Base-by-base conservation (phyloP, 2,329 filamentous ascomycete genomes). In the Trichophyton simii region DNA sequence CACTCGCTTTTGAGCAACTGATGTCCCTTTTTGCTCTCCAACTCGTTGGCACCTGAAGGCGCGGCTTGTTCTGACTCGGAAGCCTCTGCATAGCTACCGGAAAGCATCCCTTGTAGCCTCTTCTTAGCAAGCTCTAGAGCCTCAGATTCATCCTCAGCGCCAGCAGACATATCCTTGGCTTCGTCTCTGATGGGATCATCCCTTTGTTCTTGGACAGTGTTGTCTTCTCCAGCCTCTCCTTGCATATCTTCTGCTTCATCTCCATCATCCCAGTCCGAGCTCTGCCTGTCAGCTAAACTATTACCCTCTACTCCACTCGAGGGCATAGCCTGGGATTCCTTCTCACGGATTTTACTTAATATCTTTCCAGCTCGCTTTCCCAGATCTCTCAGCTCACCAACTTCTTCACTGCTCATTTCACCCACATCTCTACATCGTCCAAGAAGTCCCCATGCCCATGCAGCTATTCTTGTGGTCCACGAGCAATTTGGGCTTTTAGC, bases 381-480 rank as follows among this genome's bases (percentile, higher is more conserved):
- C 38, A 97, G 72, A 62, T 94, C 89, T 58, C 92, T 81, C 31
- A 96, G 77, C 68, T 85, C 83, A 3, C 85, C 86, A 36, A 95
- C 83, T 68, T 94, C 87, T 50, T 84, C 82, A 65, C 89, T 87
- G 63, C 84, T 83, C 71, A 96, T 77, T 71, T 88, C 85, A 1
- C 90, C 90, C 8, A 83, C 77, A 41, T 89, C 87, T 0, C 88
- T 86, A 62, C 92, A 80, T 62, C 85, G 82, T 2, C 88, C 89
- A 52, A 96, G 77, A 62, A 96, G 73, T 0, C 87, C 85, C 91
- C 91, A 96, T 3, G 89, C 78, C 92, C 92, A 97, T 15, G 84
- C 81, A 63, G 89, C 91, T 3, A 88, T 84, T 57, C 85, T 82
- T 67, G 83, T 81, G 28, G 83, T 78, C 34, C 90, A 77, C 34